These are phyloP conservation scores for Ashbya aceris DNA, from an alignment of 1,139 yeast genomes.

Conservation along the genomic window DNA sequence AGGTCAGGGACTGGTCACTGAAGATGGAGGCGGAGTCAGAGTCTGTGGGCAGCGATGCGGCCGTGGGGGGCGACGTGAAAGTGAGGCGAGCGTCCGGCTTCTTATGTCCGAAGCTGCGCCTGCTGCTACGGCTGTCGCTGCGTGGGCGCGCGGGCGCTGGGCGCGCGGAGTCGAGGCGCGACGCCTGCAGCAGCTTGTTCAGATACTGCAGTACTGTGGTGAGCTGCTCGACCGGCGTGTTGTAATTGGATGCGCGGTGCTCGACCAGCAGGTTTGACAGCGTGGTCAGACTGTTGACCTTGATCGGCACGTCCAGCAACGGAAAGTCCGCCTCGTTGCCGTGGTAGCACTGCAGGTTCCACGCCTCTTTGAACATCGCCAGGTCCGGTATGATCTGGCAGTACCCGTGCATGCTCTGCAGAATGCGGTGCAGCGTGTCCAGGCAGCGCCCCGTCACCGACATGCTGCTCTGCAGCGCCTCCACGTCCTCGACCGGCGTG, in stretches of 20 bases:
- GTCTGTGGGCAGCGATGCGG: background rate
- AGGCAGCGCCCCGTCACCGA: background rate
- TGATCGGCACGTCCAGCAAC: conserved; percentile 13
- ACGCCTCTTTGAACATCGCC: conserved; percentile 9
- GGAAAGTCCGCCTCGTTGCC: conserved; percentile 10
- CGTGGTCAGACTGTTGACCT: conserved; percentile 13
- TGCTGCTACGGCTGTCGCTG: background rate
- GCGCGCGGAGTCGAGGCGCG: conserved; percentile 5
- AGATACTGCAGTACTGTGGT: conserved; percentile 10
- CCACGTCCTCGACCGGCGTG: background rate
- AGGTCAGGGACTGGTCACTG: background rate
- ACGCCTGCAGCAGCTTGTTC: conserved; percentile 12
- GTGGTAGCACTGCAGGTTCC: conserved; percentile 11
- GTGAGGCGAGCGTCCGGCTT: background rate
- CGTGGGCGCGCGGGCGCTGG: background rate
- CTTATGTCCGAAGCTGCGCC: background rate
- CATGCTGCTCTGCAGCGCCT: background rate
- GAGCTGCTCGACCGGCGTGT: conserved; percentile 7
- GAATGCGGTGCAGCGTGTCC: background rate
- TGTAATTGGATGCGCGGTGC: conserved; percentile 1
- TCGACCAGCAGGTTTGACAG: conserved; percentile 9
- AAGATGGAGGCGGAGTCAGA: background rate
- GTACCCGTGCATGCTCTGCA: background rate
- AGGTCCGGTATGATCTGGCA: conserved; percentile 1
- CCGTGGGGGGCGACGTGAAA: background rate